Evolutionary conservation across 352 stramenopile species (phyloP).

Genomic region (Phytopythium litorale): DNA sequence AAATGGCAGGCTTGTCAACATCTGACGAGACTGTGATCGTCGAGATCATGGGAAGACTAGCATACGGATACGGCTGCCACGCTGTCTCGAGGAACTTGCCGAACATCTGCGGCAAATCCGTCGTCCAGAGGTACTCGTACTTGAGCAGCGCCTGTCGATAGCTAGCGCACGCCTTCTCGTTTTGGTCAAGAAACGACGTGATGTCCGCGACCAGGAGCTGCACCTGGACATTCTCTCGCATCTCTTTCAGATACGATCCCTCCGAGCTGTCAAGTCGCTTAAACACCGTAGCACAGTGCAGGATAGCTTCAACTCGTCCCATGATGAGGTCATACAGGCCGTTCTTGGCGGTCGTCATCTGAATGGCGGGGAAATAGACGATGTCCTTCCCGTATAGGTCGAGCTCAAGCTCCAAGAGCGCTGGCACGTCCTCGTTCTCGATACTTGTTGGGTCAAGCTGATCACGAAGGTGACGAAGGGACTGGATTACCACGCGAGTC

Average conservation of each 20-base stretch:
- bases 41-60: slow-evolving; percentile 6
- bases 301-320: slow-evolving; percentile 63
- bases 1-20: not conserved
- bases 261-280: slow-evolving; percentile 85
- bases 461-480: slow-evolving; percentile 63
- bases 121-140: slow-evolving; percentile 92
- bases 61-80: slow-evolving; percentile 45
- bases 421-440: slow-evolving; percentile 76
- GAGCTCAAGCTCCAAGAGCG: slow-evolving; percentile 90
- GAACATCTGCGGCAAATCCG: slow-evolving; percentile 89
- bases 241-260: slow-evolving; percentile 87
- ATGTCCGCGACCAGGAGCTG: slow-evolving; percentile 76
- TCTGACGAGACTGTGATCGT: not conserved
- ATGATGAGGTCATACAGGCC: slow-evolving; percentile 65
- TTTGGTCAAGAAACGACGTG: slow-evolving; percentile 74
- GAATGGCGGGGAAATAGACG: slow-evolving; percentile 74
- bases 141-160: slow-evolving; percentile 77
- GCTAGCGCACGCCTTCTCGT: slow-evolving; percentile 56
- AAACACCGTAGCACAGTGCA: slow-evolving; percentile 63
- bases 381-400: slow-evolving; percentile 86
- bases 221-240: slow-evolving; percentile 81
- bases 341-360: slow-evolving; percentile 34
- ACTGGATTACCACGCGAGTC: slow-evolving; percentile 65
- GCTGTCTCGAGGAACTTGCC: slow-evolving; percentile 68
- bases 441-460: slow-evolving; percentile 85